These are phyloP conservation scores for Capronia coronata DNA, from an alignment of 2,329 filamentous ascomycete species.

Conservation along the genomic window DNA sequence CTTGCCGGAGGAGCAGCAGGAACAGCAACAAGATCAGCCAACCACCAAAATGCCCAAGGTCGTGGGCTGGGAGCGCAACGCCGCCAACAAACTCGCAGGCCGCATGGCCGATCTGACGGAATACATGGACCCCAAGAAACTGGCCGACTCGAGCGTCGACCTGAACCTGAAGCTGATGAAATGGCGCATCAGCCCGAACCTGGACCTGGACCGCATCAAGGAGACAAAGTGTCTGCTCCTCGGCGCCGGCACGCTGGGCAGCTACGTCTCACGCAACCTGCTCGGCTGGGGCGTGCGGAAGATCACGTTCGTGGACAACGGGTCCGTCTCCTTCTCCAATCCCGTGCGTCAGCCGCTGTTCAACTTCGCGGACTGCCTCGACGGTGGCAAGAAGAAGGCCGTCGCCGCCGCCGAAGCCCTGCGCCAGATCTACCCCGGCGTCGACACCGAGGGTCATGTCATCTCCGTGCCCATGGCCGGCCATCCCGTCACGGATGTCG, in stretches of 20 bases:
- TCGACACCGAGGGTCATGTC: conserved; percentile 71
- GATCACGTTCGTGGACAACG: conserved; percentile 94
- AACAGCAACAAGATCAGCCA: conserved; percentile 1
- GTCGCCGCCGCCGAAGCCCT: conserved; percentile 71
- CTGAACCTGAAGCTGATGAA: conserved; percentile 98
- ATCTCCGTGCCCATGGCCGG: conserved; percentile 93
- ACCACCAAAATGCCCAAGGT: conserved; percentile 65
- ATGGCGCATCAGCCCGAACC: conserved; percentile 85
- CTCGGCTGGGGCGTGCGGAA: conserved; percentile 94
- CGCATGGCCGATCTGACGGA: conserved; percentile 77
- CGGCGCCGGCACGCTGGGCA: conserved; percentile 86
- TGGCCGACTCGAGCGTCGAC: conserved; percentile 92
- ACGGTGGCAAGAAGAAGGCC: conserved; percentile 80
- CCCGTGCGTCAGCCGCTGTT: conserved; percentile 93
- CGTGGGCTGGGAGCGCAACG: conserved; percentile 89
- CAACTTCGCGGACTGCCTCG: conserved; percentile 77
- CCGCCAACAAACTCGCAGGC: conserved; percentile 67
- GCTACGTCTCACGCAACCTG: conserved; percentile 84
- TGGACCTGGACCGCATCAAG: conserved; percentile 84
- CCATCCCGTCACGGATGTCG: conserved; percentile 72
- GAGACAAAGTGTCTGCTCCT: conserved; percentile 82
- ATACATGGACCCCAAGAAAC: conserved; percentile 79
- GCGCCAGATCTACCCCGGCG: conserved; percentile 80
- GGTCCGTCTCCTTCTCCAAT: conserved; percentile 88
- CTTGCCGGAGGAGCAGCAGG: neutral